Conservation (phyloP, 495 filamentous ascomycete genomes). For the Pyrenula massariospora region DNA sequence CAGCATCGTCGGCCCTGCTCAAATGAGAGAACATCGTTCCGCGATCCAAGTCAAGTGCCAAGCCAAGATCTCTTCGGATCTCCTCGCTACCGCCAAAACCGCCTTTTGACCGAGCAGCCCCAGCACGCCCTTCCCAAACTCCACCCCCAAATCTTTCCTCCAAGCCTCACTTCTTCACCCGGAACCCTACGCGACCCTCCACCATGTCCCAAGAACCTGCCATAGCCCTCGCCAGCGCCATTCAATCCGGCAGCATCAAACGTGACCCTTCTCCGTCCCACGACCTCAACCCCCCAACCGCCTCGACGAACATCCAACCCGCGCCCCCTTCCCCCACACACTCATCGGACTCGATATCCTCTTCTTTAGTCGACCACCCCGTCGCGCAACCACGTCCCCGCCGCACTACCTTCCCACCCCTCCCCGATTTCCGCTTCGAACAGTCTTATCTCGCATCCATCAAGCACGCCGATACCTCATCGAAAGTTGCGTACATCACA, state of each 20-base stretch:
- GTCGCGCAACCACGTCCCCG: conserved; percentile 41
- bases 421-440: conserved; percentile 92
- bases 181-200: too few species aligned
- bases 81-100: too few species aligned
- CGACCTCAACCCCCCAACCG: conserved; percentile 73
- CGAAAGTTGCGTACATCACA: conserved; percentile 72
- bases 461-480: conserved; percentile 60
- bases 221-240: conserved; percentile 56
- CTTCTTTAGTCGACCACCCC: conserved; percentile 35
- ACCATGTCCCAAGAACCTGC: conserved; percentile 31
- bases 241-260: conserved; percentile 71
- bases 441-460: conserved; percentile 91
- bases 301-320: conserved; percentile 15
- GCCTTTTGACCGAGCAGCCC: too few species aligned
- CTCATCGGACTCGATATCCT: conserved; percentile 26
- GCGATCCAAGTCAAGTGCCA: too few species aligned
- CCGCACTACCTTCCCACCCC: conserved; percentile 55
- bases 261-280: conserved; percentile 52
- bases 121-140: too few species aligned
- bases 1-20: too few species aligned
- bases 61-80: too few species aligned
- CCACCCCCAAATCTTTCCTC: too few species aligned
- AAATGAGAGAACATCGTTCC: too few species aligned
- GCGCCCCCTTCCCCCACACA: conserved; percentile 2
- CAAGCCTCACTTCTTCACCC: too few species aligned